Base-by-base conservation (phyloP, 371 early-diverging fungal genomes). In the Mortierella sp. region DNA sequence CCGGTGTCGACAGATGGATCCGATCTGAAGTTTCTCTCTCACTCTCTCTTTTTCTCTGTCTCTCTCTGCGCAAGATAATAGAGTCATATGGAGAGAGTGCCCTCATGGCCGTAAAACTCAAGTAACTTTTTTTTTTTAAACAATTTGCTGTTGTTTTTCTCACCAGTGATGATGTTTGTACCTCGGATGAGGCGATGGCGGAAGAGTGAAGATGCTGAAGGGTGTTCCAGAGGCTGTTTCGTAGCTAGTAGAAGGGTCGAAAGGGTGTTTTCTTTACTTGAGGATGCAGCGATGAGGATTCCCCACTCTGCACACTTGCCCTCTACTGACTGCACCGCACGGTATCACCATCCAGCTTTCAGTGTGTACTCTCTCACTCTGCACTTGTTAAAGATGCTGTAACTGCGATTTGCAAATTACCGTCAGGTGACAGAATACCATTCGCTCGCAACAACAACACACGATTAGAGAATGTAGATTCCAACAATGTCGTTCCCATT, bases 201-300 rank as follows among this genome's bases (percentile, higher is more conserved):
- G 35, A 35, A n/a, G 18, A n/a, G 51, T 18, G n/a, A 51, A n/a
- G 18, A 51, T 51, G 43, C n/a, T 51, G 51, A n/a, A 51, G 18
- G n/a, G 18, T 51, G 51, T 51, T 18, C 18, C 51, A 51, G 51
- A 43, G 51, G 51, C n/a, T 51, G 51, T 51, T 51, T 51, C n/a
- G 18, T n/a, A 9, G 51, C 51, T 51, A n/a, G 51, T 8, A n/a
- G n/a, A 51, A n/a, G 47, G 47, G 14, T n/a, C 14, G n/a, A 51
- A 51, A 51, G n/a, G n/a, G 18, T 51, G 11, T 47, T 47, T 47
- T 47, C 47, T 47, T 47, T 47, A n/a, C 51, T 51, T 51, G 51
- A 51, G n/a, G 51, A 51, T 51, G 51, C n/a, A n/a, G 51, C 51
- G n/a, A 51, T 51, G 51, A 43, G 51, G 51, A 51, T 51, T 51